Conservation (phyloP, 345 rosid species). For the Eucalyptus polybractea region DNA sequence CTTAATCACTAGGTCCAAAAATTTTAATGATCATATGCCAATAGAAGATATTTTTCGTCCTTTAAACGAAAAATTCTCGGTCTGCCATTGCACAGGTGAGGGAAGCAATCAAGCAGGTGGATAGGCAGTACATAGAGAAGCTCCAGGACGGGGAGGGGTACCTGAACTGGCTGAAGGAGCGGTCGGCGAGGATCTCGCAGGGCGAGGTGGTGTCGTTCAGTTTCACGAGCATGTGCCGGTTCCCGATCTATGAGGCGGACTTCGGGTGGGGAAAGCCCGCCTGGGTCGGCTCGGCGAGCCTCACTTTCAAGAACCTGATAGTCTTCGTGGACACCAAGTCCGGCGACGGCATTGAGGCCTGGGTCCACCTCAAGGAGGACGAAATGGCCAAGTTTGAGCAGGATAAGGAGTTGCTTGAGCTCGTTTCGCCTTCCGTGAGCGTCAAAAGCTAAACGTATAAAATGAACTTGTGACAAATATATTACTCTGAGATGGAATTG, state of each 20-base stretch:
- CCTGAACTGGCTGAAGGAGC: not conserved
- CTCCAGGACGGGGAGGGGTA: not conserved
- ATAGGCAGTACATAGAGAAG: not conserved
- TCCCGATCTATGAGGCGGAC: constrained; percentile 28
- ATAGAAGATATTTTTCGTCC: not conserved
- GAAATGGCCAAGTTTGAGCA: not conserved
- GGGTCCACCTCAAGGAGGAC: not conserved
- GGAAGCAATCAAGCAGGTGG: not conserved
- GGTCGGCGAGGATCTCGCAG: not conserved
- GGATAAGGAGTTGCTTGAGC: not conserved
- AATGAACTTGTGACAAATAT: too few species aligned
- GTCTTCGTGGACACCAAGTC: constrained; percentile 12
- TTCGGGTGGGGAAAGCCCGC: constrained; percentile 25
- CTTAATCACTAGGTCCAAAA: not conserved
- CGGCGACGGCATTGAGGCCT: constrained; percentile 12
- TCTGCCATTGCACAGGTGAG: not conserved
- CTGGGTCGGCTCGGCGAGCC: not conserved
- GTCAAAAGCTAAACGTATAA: not conserved
- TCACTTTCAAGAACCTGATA: constrained; percentile 10
- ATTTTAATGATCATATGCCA: not conserved
- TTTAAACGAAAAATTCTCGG: not conserved
- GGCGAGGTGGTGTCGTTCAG: constrained; percentile 1
- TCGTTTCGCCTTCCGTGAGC: not conserved
- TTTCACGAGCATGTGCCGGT: constrained; percentile 26
- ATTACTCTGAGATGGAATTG: too few species aligned